phyloP scores from a whole-genome alignment of 805 yeast species.

The Kurtzmaniella cleridarum region DNA sequence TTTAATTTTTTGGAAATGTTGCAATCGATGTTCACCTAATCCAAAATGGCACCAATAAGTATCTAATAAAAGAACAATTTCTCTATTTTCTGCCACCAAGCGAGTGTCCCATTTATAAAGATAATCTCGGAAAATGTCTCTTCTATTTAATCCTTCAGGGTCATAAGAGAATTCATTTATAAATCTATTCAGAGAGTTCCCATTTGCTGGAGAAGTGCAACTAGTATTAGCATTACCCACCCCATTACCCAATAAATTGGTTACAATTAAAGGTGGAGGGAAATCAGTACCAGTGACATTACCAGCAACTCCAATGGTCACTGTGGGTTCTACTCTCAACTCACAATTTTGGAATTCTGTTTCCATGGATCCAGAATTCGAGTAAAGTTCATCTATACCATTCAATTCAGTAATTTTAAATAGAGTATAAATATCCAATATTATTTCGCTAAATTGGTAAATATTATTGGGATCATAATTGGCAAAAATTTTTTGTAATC shows the following conservation, averaged over 20 bases:
- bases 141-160: slow-evolving; percentile 15
- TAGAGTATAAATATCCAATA: slow-evolving; percentile 10
- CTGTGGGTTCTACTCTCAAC: slow-evolving; percentile 5
- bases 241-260: slow-evolving; percentile 8
- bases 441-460: slow-evolving; percentile 18
- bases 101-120: slow-evolving; percentile 11
- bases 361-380: not conserved
- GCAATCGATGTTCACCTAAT: slow-evolving; percentile 1
- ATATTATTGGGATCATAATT: slow-evolving; percentile 11
- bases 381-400: slow-evolving; percentile 1
- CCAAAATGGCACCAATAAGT: slow-evolving; percentile 11
- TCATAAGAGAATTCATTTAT: slow-evolving; percentile 10
- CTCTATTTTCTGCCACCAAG: slow-evolving; percentile 7
- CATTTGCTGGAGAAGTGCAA: not conserved
- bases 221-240: not conserved
- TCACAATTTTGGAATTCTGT: slow-evolving; percentile 6
- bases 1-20: slow-evolving; percentile 11
- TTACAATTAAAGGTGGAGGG: slow-evolving; percentile 16
- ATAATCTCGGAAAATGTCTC: slow-evolving; percentile 12
- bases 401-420: slow-evolving; percentile 5
- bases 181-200: not conserved
- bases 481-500: slow-evolving; percentile 7
- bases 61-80: slow-evolving; percentile 13
- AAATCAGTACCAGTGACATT: slow-evolving; percentile 17
- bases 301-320: slow-evolving; percentile 17